phyloP scores from a whole-genome alignment of 75 land plant genomes.

The Ceratopteris richardii region DNA sequence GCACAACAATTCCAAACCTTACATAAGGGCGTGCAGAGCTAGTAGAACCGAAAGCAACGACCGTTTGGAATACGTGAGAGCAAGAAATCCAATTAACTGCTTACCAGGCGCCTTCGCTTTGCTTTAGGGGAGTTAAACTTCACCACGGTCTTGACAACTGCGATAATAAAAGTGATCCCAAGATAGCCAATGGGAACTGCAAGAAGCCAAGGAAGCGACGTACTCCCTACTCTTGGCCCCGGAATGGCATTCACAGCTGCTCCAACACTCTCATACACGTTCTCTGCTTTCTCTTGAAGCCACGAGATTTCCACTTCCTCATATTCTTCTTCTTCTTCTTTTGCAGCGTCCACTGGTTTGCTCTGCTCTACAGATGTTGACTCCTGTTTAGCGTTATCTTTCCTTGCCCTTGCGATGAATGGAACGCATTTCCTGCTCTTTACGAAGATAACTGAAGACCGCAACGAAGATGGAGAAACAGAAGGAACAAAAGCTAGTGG shows the following conservation, averaged over 20 bases:
- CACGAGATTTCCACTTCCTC: slow-evolving; percentile 89
- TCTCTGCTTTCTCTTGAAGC: slow-evolving; percentile 88
- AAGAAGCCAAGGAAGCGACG: slow-evolving; percentile 78
- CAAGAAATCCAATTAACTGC: not conserved
- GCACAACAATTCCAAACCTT: too few species aligned
- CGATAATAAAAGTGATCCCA: slow-evolving; percentile 68
- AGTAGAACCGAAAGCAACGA: too few species aligned
- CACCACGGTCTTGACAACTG: slow-evolving; percentile 60
- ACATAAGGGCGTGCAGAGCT: too few species aligned
- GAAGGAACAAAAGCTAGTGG: too few species aligned
- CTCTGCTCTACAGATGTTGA: slow-evolving; percentile 4
- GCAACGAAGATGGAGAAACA: too few species aligned
- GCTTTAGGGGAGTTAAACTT: slow-evolving; percentile 71
- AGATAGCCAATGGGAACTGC: slow-evolving; percentile 75
- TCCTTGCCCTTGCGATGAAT: not conserved
- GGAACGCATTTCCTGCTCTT: too few species aligned
- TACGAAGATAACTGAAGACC: too few species aligned
- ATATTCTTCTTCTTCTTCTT: slow-evolving; percentile 39
- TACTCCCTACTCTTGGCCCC: slow-evolving; percentile 76
- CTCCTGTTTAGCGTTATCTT: not conserved
- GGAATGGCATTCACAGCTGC: slow-evolving; percentile 77
- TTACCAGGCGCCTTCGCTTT: slow-evolving; percentile 51
- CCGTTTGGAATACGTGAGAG: too few species aligned
- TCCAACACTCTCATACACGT: slow-evolving; percentile 62
- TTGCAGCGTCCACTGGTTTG: slow-evolving; percentile 8